Conservation (phyloP, 1,139 yeast genomes). For the Diutina siamensis region DNA sequence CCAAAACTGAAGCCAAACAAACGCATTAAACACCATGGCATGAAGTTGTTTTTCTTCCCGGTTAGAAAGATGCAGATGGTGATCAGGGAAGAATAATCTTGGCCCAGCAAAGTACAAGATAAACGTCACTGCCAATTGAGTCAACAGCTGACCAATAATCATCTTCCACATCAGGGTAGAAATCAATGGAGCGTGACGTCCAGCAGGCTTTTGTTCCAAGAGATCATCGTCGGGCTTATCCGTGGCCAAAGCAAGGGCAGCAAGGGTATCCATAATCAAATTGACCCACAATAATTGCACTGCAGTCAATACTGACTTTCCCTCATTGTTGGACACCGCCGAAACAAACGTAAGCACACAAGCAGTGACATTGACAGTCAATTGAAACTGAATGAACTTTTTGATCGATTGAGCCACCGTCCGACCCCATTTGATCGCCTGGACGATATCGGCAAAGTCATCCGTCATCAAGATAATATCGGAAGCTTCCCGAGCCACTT, state of each 20-base stretch:
- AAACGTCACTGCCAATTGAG: constrained; percentile 73
- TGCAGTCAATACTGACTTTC: constrained; percentile 84
- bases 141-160: constrained; percentile 78
- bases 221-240: constrained; percentile 86
- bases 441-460: constrained; percentile 88
- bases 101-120: constrained; percentile 70
- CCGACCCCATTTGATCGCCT: constrained; percentile 99
- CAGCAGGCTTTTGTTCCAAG: constrained; percentile 74
- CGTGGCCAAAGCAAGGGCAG: constrained; percentile 95
- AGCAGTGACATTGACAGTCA: constrained; percentile 94
- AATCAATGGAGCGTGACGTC: constrained; percentile 70
- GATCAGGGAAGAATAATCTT: constrained; percentile 40
- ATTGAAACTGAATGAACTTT: constrained; percentile 90
- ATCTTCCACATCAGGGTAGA: constrained; percentile 96
- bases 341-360: constrained; percentile 87
- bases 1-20: constrained; percentile 97
- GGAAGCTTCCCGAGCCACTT: constrained; percentile 92
- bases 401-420: constrained; percentile 91
- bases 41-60: constrained; percentile 50
- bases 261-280: constrained; percentile 94
- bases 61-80: constrained; percentile 16
- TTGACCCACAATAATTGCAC: constrained; percentile 97
- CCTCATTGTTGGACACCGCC: constrained; percentile 73
- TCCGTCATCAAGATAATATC: constrained; percentile 92
- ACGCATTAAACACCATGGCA: constrained; percentile 87